Evolutionary conservation across 345 rosid genomes (phyloP), one percentile per base, ranked within the genome.

Genomic region (Hypericum androsaemum): DNA sequence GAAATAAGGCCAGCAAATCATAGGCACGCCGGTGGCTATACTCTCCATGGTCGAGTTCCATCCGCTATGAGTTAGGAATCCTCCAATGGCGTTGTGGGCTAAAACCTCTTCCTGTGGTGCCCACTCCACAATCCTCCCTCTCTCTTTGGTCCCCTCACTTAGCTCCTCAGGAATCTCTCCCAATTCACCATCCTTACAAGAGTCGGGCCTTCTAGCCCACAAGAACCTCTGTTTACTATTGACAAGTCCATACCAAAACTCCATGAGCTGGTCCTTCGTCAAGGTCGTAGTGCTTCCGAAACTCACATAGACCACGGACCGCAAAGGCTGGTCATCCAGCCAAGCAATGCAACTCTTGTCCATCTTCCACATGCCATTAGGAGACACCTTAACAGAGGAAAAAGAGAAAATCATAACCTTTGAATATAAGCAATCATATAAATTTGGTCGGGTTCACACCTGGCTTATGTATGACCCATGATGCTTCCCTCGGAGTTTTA

Each of bases 21-120:
- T 83, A 0, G 94, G 95, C 52, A 81, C 82, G 0, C 89, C 83
- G 0, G 71, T 74, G 0, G 60, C 68, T 0, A 80, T 50, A 60
- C 88, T 78, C 64, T 89, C 97, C 61, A 86, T 8, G 0, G 86
- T 85, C 0, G 94, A 89, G 71, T 89, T 89, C 94, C 95, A 80
- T 10, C 94, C 88, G 42, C 74, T 67, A 22, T 83, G 94, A 0
- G 94, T 83, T 39, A 81, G 55, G 45, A 89, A 83, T 13, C 81
- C 86, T 6, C 81, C 86, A 0, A 75, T 22, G 0, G 97, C 76
- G 3, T 17, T 37, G 63, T 86, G 95, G 5, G 46, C 40, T 38
- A 77, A 47, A 7, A 75, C 82, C 60, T 77, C 70, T 32, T 77
- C 77, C 43, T 80, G 80, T 0, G 80, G 74, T 2, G 60, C 66